phyloP scores from a whole-genome alignment of 2,329 filamentous ascomycete genomes.

The Zasmidium cellare region DNA sequence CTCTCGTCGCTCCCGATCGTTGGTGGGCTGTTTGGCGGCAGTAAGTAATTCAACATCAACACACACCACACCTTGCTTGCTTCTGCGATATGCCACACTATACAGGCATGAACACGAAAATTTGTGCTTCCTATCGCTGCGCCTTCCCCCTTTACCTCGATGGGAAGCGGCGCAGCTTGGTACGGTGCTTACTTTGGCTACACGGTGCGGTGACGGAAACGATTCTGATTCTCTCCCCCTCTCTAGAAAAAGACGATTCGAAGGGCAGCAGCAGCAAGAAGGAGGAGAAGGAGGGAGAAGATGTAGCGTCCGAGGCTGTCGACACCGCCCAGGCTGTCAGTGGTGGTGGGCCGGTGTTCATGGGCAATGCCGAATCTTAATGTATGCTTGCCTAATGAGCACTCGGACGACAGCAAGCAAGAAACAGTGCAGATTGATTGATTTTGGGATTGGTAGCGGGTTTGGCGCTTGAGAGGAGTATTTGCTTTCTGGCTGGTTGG shows the following conservation, averaged over 20 bases:
- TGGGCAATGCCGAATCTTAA: background rate
- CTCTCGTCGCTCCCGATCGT: conserved; percentile 45
- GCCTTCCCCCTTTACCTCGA: too few relatives aligned
- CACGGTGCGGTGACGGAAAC: background rate
- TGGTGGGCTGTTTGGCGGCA: conserved; percentile 49
- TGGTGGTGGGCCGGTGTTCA: background rate
- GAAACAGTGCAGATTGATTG: background rate
- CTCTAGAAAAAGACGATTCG: background rate
- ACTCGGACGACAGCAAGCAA: background rate
- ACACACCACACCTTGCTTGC: too few relatives aligned
- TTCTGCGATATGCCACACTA: too few relatives aligned
- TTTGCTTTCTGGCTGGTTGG: background rate
- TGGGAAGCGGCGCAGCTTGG: too few relatives aligned
- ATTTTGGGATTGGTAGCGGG: background rate
- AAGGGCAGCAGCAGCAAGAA: background rate
- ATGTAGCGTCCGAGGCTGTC: background rate
- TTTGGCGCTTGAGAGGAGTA: background rate
- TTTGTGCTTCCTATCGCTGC: too few relatives aligned
- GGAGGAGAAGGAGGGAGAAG: background rate
- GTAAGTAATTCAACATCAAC: conserved; percentile 34
- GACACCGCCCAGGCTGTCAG: background rate
- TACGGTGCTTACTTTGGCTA: too few relatives aligned
- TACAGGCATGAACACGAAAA: too few relatives aligned
- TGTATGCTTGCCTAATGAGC: background rate
- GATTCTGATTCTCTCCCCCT: background rate